Conservation (phyloP, 345 rosid species). For the Euclidium syriacum region DNA sequence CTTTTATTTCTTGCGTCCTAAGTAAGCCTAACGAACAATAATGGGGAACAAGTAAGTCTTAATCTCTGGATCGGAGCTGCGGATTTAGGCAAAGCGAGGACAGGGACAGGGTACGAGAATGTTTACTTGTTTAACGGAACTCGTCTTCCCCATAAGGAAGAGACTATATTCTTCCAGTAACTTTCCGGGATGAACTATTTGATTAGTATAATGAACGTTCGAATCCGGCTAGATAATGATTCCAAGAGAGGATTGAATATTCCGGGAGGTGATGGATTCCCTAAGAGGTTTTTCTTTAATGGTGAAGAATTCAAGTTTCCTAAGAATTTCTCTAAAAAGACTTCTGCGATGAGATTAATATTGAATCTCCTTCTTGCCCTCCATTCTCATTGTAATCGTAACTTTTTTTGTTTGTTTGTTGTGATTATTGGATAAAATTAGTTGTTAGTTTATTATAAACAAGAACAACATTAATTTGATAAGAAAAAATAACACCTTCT, state of each 20-base stretch:
- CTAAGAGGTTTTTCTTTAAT: conserved; percentile 49
- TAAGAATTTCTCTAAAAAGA: conserved; percentile 32
- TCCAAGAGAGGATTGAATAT: conserved; percentile 39
- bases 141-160: conserved; percentile 25
- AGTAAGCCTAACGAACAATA: no score
- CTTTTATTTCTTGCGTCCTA: background rate
- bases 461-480: no score
- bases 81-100: conserved; percentile 47
- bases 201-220: conserved; percentile 44
- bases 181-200: conserved; percentile 49
- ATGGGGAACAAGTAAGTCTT: no score
- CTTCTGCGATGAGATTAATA: conserved; percentile 15
- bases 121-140: conserved; percentile 70
- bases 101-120: conserved; percentile 39
- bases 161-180: conserved; percentile 56
- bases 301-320: conserved; percentile 82
- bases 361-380: background rate
- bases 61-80: conserved; percentile 67
- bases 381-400: conserved; percentile 15
- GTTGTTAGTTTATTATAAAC: no score
- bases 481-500: no score
- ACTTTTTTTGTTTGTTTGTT: conserved; percentile 37
- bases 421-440: background rate
- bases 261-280: conserved; percentile 52
- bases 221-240: conserved; percentile 16